Evolutionary conservation across 805 yeast species (phyloP).

Genomic region (Metschnikowia vanudenii): DNA sequence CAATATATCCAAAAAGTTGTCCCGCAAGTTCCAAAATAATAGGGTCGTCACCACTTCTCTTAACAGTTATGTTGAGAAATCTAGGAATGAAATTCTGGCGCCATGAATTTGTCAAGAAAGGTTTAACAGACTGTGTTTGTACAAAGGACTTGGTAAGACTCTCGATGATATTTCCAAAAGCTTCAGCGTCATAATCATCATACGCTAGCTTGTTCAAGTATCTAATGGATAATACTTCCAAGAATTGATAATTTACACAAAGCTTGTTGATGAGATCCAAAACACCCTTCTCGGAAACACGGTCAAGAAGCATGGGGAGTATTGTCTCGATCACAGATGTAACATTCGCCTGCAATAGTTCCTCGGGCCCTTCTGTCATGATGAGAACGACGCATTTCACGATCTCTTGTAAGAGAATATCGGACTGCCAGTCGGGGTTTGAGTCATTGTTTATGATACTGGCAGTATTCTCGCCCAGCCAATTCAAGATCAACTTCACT

Average conservation of each 20-base stretch:
- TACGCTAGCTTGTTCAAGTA: conserved; percentile 39
- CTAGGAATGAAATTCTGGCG: conserved; percentile 43
- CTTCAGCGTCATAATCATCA: conserved; percentile 14
- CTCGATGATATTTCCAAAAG: conserved; percentile 17
- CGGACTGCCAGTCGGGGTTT: conserved; percentile 32
- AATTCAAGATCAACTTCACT: conserved; percentile 58
- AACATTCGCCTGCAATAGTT: conserved; percentile 25
- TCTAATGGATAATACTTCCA: conserved; percentile 46
- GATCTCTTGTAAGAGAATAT: conserved; percentile 52
- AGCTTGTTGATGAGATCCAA: conserved; percentile 27
- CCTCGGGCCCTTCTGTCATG: conserved; percentile 26
- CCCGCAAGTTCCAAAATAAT: conserved; percentile 38
- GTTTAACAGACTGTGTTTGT: conserved; percentile 29
- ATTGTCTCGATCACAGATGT: conserved; percentile 40
- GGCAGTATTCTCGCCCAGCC: conserved; percentile 57
- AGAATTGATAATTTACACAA: conserved; percentile 41
- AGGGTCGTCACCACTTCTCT: conserved; percentile 19
- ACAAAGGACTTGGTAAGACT: conserved; percentile 23
- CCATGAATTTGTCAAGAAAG: conserved; percentile 44
- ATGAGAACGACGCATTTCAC: conserved; percentile 53
- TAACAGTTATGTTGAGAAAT: conserved; percentile 25
- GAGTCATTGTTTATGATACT: conserved; percentile 35
- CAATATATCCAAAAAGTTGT: conserved; percentile 40
- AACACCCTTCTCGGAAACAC: conserved; percentile 29
- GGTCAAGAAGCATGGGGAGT: conserved; percentile 31